Base-by-base conservation (phyloP, 192 early-diverging fungal genomes). In the Umbelopsis sp. region DNA sequence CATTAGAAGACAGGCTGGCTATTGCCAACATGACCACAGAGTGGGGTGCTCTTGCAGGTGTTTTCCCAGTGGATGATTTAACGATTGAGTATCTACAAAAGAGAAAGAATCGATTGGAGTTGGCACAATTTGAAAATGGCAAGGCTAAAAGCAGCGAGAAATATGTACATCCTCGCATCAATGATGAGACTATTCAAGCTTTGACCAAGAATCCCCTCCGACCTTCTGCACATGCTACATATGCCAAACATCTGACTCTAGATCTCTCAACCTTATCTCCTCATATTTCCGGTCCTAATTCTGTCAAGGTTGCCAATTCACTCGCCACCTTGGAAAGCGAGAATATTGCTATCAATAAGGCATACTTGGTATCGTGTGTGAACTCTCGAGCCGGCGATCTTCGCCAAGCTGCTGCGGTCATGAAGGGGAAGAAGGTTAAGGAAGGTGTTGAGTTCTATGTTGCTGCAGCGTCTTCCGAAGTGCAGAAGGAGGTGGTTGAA, bases 11-110 rank as follows among this genome's bases (percentile, higher is more conserved):
- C 64, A 90, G 96, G 11, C 84, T 99, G 66, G 94, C 97, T 50
- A 95, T 99, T 70, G 89, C 96, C 72, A 99, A 99, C 82, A 98
- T 99, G 97, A 99, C 97, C 6, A 99, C 97, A 37, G 97, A 99
- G 79, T 99, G 97, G 97, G 97, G 97, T 76, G 95, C 96, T 9
- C 86, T 99, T 22, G 97, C 95, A 49, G 97, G 97, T 45, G 87
- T 99, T 9, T 99, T 99, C 78, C 92, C 94, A 3, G 94, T 97
- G 20, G 96, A 99, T 81, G 84, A 90, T 7, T 75, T 83, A 2
- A 93, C 93, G 0, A 80, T 91, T 64, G 80, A 82, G 13, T 98
- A 91, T 84, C 87, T 93, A 66, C 73, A 88, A 30, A 83, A 82
- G 30, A 85, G 95, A 16, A 85, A 88, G 47, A 66, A 78, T 12